These are phyloP conservation scores for Suillus weaverae DNA, from an alignment of 768 basidiomycete species.

Conservation along the genomic window DNA sequence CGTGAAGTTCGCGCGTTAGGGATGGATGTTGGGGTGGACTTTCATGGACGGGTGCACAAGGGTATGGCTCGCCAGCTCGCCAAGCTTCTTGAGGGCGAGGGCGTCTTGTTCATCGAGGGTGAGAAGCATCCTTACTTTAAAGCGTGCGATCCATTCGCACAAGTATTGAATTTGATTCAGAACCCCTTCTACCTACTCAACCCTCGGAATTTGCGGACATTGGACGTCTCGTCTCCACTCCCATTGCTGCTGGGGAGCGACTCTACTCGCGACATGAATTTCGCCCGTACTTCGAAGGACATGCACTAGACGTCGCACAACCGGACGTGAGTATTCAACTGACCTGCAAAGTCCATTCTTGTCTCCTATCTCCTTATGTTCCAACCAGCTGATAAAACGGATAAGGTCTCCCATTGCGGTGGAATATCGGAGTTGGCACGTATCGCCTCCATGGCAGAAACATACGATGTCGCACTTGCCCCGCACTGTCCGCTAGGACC, in stretches of 20 bases:
- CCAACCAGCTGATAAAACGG: neutral
- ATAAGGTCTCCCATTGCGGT: conserved; percentile 57
- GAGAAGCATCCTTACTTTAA: neutral
- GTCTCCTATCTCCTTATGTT: neutral
- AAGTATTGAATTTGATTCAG: conserved; percentile 25
- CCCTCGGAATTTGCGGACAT: conserved; percentile 63
- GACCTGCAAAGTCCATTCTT: neutral
- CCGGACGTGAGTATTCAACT: conserved; percentile 50
- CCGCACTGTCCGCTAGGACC: conserved; percentile 76
- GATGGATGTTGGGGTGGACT: conserved; percentile 67
- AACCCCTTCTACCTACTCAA: conserved; percentile 60
- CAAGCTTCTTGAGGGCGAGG: conserved; percentile 55
- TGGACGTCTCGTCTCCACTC: conserved; percentile 51
- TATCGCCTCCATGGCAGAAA: conserved; percentile 60
- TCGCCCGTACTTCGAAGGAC: conserved; percentile 61
- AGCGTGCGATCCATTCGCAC: neutral
- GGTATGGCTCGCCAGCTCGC: conserved; percentile 71
- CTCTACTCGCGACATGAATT: conserved; percentile 63
- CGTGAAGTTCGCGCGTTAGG: conserved; percentile 51
- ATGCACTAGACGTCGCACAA: conserved; percentile 68
- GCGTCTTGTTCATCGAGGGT: conserved; percentile 69
- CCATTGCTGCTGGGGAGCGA: conserved; percentile 65
- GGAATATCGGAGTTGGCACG: conserved; percentile 60
- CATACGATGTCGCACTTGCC: conserved; percentile 70
- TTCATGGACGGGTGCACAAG: conserved; percentile 70